Base-by-base conservation (phyloP, 2,329 filamentous ascomycete species). In the Paecilomyces variotii region DNA sequence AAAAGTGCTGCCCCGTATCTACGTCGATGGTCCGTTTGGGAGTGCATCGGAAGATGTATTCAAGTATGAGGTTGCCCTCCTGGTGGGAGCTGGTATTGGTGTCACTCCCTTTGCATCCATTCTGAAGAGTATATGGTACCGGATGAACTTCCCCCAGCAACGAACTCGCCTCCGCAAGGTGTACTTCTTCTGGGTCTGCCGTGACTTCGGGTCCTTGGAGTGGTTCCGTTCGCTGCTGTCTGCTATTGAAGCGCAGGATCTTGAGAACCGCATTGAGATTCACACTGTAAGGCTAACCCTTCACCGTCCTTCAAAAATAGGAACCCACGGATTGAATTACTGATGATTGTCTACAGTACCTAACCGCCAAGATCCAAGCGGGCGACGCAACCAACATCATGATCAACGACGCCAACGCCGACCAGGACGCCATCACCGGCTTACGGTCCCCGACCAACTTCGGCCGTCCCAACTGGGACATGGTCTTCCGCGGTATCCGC, bases 141-240 rank as follows among this genome's bases (percentile, higher is more conserved):
- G 90, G 55, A 91, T 93, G 87, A 93, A 91, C 80, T 92, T 90
- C 75, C 88, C 88, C 2, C 87, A 90, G 52, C 60, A 87, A 74
- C 88, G 88, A 77, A 92, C 89, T 2, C 82, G 89, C 3, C 81
- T 95, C 51, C 83, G 87, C 68, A 95, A 94, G 74, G 89, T 95
- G 26, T 95, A 94, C 79, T 94, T 94, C 79, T 91, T 94, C 82
- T 94, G 90, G 90, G 87, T 94, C 62, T 93, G 90, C 80, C 83
- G 90, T 74, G 90, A 94, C 74, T 93, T 93, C 69, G 89, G 87
- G 34, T 91, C 88, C 0, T 92, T 94, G 67, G 90, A 94, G 79
- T 95, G 90, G 90, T 94, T 94, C 81, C 83, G 89, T 55, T 92
- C 88, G 27, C 78, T 95, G 60, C 82, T 95, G 14, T 81, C 91